Conservation (phyloP, 106 monocot genomes). For the Xerophyta viscosa region DNA sequence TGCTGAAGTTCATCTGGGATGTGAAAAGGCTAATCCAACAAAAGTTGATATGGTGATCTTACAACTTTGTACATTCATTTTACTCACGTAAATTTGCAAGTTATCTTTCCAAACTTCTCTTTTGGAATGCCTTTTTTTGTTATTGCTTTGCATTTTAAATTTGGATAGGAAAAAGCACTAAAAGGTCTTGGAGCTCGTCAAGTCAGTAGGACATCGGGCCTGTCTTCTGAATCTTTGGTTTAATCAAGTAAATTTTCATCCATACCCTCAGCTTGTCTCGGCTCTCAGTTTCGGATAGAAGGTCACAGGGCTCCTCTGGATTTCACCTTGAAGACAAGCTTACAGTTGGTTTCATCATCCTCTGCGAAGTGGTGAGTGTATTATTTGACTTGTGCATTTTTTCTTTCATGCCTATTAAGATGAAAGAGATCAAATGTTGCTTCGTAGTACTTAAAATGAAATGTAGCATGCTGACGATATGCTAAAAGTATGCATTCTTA, state of each 20-base stretch:
- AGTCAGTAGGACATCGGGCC: conserved; percentile 12
- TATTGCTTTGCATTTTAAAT: too few relatives aligned
- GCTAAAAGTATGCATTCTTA: too few relatives aligned
- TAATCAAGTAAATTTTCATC: conserved; percentile 19
- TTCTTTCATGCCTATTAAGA: conserved; percentile 32
- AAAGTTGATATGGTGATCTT: conserved; percentile 72
- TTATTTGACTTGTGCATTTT: conserved; percentile 42
- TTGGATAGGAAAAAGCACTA: conserved; percentile 68
- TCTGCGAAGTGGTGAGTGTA: conserved; percentile 71
- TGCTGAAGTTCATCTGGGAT: conserved; percentile 58
- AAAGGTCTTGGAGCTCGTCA: conserved; percentile 56
- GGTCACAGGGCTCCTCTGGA: conserved; percentile 63
- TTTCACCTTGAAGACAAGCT: conserved; percentile 74
- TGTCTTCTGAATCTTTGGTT: conserved; percentile 13
- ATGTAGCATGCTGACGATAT: too few relatives aligned
- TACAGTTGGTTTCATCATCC: conserved; percentile 69
- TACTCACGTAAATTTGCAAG: too few relatives aligned
- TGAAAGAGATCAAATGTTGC: conserved; percentile 2
- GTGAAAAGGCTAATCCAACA: conserved; percentile 35
- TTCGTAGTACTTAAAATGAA: neutral
- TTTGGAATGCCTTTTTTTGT: too few relatives aligned
- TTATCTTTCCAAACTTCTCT: too few relatives aligned
- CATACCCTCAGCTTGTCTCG: conserved; percentile 16
- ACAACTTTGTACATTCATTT: too few relatives aligned
- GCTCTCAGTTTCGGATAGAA: conserved; percentile 43